These are phyloP conservation scores for Haberlea rhodopensis DNA, from an alignment of 257 asterid genomes.

Conservation along the genomic window DNA sequence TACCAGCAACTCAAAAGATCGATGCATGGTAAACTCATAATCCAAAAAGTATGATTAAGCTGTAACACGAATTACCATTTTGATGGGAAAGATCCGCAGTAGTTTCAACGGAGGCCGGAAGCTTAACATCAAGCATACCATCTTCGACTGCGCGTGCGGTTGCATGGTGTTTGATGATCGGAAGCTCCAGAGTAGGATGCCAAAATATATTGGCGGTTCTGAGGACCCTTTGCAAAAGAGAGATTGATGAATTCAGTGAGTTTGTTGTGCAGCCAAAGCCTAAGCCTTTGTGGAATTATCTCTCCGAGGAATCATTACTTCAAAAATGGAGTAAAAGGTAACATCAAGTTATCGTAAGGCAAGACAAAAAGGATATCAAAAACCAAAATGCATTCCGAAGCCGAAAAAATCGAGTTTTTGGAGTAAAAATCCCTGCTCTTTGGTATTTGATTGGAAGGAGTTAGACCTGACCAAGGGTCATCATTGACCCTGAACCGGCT, in stretches of 20 bases:
- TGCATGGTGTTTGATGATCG: background rate
- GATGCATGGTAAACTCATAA: background rate
- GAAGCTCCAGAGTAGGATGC: conserved; percentile 4
- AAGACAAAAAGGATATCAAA: conserved; percentile 26
- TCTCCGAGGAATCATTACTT: conserved; percentile 43
- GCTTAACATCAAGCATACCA: conserved; percentile 38
- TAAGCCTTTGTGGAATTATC: conserved; percentile 50
- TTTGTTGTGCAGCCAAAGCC: conserved; percentile 43
- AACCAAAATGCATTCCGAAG: conserved; percentile 11
- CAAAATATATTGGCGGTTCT: conserved; percentile 17
- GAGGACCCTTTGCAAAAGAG: conserved; percentile 34
- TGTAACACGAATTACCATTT: conserved; percentile 34
- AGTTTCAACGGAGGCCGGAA: conserved; percentile 46
- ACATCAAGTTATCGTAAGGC: conserved; percentile 34
- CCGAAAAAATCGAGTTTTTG: background rate
- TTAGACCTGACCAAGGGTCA: too few species aligned
- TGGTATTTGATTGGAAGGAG: too few species aligned
- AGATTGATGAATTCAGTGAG: conserved; percentile 28
- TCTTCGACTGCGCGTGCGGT: background rate
- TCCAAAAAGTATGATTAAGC: conserved; percentile 5
- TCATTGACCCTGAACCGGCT: too few species aligned
- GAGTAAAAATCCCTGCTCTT: conserved; percentile 6
- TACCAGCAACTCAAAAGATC: background rate
- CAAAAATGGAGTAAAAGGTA: conserved; percentile 39
- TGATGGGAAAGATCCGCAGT: conserved; percentile 55